A percentile compares a stretch with the other conserved stretches of the same genome.
Evolutionary conservation across 345 rosid genomes (phyloP).

Genomic region (Arabis alpina): DNA sequence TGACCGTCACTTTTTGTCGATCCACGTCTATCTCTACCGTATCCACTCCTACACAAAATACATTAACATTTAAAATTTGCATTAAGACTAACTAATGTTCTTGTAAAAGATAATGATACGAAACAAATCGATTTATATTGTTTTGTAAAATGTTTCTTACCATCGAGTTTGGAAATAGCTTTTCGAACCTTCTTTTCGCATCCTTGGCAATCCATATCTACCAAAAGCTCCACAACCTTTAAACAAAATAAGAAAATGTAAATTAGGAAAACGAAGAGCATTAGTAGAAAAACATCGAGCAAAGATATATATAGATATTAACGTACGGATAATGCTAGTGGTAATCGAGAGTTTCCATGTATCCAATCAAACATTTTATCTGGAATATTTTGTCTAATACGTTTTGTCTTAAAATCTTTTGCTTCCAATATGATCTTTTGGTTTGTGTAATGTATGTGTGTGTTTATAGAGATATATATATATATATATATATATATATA

Average conservation of each 20-base stretch:
- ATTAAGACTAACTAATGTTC: neutral
- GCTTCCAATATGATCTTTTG: conserved; percentile 18
- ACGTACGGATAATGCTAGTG: conserved; percentile 72
- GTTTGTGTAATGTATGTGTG: conserved; percentile 27
- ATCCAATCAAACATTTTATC: conserved; percentile 61
- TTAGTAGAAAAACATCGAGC: conserved; percentile 4
- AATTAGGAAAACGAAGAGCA: neutral
- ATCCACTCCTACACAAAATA: conserved; percentile 71
- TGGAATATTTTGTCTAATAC: too few species aligned
- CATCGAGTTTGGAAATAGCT: conserved; percentile 73
- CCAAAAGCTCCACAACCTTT: conserved; percentile 80
- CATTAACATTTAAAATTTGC: too few species aligned
- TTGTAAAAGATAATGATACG: neutral
- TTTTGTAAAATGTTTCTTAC: conserved; percentile 39
- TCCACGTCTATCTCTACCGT: conserved; percentile 74
- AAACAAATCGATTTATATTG: neutral
- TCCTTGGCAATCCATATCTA: conserved; percentile 91
- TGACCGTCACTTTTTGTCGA: conserved; percentile 79
- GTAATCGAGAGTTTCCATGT: conserved; percentile 48
- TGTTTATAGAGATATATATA: too few species aligned
- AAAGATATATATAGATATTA: neutral
- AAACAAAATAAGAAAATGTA: neutral
- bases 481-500: too few species aligned
- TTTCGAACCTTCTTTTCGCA: conserved; percentile 73
- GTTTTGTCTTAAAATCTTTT: conserved; percentile 16